Conservation (phyloP, 768 basidiomycete genomes). For the Cystofilobasidium bisporidii region DNA sequence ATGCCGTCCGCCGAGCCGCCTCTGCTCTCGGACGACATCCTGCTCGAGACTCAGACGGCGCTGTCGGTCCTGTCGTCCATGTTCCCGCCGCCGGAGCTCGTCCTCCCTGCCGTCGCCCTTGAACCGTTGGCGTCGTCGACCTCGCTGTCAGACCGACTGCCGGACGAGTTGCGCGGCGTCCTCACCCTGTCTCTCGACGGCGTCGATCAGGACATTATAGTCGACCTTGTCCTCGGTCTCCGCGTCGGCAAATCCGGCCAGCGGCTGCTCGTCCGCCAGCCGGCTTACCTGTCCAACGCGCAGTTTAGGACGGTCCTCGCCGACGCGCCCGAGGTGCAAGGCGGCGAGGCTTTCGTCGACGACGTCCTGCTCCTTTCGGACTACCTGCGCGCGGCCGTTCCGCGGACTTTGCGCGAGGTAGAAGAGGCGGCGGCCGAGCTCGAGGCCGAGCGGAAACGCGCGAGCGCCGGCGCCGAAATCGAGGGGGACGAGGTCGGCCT, state of each 20-base stretch:
- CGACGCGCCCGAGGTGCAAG: neutral
- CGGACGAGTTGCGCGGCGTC: constrained; percentile 1
- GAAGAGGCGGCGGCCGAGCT: neutral
- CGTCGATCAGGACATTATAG: neutral
- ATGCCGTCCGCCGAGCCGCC: neutral
- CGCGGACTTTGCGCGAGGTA: constrained; percentile 1
- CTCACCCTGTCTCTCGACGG: constrained; percentile 12
- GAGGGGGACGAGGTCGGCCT: constrained; percentile 27
- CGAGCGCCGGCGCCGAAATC: neutral
- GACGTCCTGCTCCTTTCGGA: constrained; percentile 17
- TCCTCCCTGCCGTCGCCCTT: neutral
- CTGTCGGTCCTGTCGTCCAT: constrained; percentile 1
- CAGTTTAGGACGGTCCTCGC: neutral
- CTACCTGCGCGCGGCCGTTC: constrained; percentile 13
- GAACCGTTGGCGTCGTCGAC: neutral
- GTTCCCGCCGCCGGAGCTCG: neutral
- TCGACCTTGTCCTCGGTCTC: neutral
- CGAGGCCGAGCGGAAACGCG: neutral
- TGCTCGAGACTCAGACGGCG: neutral
- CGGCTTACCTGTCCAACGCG: neutral
- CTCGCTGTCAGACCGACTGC: neutral
- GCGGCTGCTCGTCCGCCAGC: constrained; percentile 1
- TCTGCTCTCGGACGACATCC: neutral
- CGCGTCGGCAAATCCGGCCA: too few species aligned
- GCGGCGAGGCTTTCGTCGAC: constrained; percentile 2